Percentiles rank a stretch among this genome's conserved stretches.
These are phyloP conservation scores for Daldinia eschscholtzii DNA, from an alignment of 2,329 filamentous ascomycete species.

Conservation along the genomic window DNA sequence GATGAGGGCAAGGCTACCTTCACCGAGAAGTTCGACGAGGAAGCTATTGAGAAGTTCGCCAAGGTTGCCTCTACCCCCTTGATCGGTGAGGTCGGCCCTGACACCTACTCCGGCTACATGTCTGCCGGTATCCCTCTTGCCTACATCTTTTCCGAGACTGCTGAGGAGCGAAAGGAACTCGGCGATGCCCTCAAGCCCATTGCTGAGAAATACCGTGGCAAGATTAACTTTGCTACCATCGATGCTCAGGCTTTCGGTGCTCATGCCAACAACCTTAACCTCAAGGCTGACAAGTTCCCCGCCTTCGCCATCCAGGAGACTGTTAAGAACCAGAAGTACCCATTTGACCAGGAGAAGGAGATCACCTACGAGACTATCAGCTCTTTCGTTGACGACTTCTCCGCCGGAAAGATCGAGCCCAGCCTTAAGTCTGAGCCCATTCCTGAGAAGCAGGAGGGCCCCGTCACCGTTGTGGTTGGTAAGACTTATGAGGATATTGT, in stretches of 20 bases:
- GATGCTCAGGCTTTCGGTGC: slow-evolving; percentile 94
- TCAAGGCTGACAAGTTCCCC: slow-evolving; percentile 94
- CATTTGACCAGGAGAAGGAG: slow-evolving; percentile 86
- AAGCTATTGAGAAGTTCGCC: slow-evolving; percentile 84
- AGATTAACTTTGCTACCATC: slow-evolving; percentile 97
- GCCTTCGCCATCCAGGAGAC: slow-evolving; percentile 98
- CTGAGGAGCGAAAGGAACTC: slow-evolving; percentile 87
- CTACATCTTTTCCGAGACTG: slow-evolving; percentile 96
- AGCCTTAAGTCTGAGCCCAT: slow-evolving; percentile 99
- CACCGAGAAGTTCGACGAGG: slow-evolving; percentile 82
- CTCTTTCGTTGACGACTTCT: slow-evolving; percentile 87
- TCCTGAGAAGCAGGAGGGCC: slow-evolving; percentile 91
- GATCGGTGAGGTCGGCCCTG: slow-evolving; percentile 94
- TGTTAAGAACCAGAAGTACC: slow-evolving; percentile 96
- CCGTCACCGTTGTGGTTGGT: slow-evolving; percentile 89
- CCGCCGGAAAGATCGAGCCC: slow-evolving; percentile 88
- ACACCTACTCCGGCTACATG: slow-evolving; percentile 98
- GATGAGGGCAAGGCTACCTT: slow-evolving; percentile 95
- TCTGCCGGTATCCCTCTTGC: slow-evolving; percentile 89
- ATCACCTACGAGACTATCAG: slow-evolving; percentile 78
- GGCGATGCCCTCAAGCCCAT: slow-evolving; percentile 83
- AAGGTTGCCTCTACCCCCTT: slow-evolving; percentile 88
- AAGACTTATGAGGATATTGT: slow-evolving; percentile 94
- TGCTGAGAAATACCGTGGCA: slow-evolving; percentile 91
- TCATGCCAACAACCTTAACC: slow-evolving; percentile 96